These are phyloP conservation scores for Aspergillus ruber DNA, from an alignment of 2,329 filamentous ascomycete species.

Conservation along the genomic window DNA sequence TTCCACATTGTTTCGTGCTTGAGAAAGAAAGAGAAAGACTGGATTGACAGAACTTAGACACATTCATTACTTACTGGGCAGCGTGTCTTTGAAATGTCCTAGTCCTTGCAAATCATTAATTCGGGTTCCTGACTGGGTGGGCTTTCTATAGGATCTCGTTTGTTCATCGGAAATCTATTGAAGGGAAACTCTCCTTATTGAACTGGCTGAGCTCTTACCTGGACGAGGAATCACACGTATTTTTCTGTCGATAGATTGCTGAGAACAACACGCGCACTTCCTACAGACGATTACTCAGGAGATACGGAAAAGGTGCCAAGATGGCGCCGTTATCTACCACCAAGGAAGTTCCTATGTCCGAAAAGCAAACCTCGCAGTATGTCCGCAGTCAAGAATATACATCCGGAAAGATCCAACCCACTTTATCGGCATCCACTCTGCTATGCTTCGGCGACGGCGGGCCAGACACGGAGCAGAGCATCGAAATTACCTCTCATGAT, in stretches of 20 bases:
- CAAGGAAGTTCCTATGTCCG: conserved; percentile 21
- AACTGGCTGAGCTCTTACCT: too few species aligned
- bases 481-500: conserved; percentile 21
- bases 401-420: conserved; percentile 6
- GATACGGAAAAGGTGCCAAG: neutral
- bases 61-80: too few species aligned
- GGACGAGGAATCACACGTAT: too few species aligned
- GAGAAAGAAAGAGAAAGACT: too few species aligned
- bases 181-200: too few species aligned
- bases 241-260: neutral
- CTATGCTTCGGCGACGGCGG: conserved; percentile 6
- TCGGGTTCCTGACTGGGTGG: too few species aligned
- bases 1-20: too few species aligned
- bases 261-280: neutral
- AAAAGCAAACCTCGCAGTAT: conserved; percentile 17
- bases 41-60: too few species aligned
- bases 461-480: conserved; percentile 9
- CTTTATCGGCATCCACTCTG: conserved; percentile 1
- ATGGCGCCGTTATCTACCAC: conserved; percentile 8
- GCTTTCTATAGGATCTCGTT: too few species aligned
- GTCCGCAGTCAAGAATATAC: conserved; percentile 24
- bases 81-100: too few species aligned
- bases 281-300: neutral
- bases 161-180: too few species aligned
- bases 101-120: too few species aligned